Conservation (phyloP, 106 monocot species). For the Iris macrosiphon region DNA sequence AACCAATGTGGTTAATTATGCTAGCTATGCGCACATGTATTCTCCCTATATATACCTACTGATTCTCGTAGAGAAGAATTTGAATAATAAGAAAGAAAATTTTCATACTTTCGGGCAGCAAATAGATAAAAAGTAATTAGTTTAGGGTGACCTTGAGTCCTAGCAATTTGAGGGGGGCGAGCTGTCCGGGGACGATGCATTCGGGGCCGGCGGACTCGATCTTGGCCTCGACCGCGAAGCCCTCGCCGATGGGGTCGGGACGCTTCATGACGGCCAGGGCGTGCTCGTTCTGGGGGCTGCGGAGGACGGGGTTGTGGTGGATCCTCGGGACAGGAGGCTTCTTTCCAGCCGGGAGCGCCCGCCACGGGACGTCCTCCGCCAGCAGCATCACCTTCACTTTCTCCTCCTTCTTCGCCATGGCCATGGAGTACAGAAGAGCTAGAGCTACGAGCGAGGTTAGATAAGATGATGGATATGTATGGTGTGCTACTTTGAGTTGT, state of each 20-base stretch:
- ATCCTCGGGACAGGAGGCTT: conserved; percentile 78
- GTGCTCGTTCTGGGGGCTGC: conserved; percentile 48
- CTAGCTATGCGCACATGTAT: too few species aligned
- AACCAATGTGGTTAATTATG: too few species aligned
- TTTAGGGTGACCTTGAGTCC: conserved; percentile 98
- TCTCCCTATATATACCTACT: too few species aligned
- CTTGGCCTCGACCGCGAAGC: conserved; percentile 69
- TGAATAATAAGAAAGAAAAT: too few species aligned
- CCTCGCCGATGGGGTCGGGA: conserved; percentile 71
- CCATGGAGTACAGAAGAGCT: too few species aligned
- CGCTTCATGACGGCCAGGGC: conserved; percentile 81
- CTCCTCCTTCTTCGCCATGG: too few species aligned
- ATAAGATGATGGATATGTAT: too few species aligned
- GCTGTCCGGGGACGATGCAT: conserved; percentile 82
- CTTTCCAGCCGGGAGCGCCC: conserved; percentile 35
- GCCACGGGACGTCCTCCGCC: conserved; percentile 86
- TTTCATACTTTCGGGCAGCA: too few species aligned
- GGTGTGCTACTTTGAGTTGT: too few species aligned
- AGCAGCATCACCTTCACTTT: conserved; percentile 39
- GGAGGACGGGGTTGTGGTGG: conserved; percentile 75
- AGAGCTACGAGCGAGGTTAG: too few species aligned
- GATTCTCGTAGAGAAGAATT: too few species aligned
- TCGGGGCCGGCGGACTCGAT: conserved; percentile 85
- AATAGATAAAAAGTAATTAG: too few species aligned
- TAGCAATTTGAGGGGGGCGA: conserved; percentile 59